Percentiles rank a stretch among this genome's conserved stretches.
phyloP scores from a whole-genome alignment of 1,139 yeast genomes.

The Torulaspora pretoriensis region DNA sequence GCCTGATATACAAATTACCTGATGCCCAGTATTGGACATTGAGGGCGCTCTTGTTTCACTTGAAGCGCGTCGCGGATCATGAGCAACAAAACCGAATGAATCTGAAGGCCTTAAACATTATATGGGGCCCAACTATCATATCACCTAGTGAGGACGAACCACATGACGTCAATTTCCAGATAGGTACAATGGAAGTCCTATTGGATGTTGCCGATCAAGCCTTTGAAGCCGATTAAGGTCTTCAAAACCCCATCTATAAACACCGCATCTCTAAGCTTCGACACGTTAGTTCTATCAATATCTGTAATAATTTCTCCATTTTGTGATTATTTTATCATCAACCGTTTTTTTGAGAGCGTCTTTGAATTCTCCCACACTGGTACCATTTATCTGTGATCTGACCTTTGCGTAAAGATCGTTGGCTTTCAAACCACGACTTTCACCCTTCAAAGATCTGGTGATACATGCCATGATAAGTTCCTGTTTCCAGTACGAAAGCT shows the following conservation, averaged over 20 bases:
- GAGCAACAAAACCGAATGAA: conserved; percentile 75
- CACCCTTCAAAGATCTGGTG: conserved; percentile 26
- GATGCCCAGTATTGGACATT: conserved; percentile 94
- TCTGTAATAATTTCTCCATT: conserved; percentile 8
- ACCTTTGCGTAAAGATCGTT: conserved; percentile 17
- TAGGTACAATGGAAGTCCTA: conserved; percentile 77
- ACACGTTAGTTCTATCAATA: conserved; percentile 2
- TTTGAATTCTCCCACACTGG: conserved; percentile 34
- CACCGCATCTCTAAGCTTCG: neutral
- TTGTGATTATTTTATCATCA: conserved; percentile 16
- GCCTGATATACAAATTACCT: conserved; percentile 80
- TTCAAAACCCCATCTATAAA: neutral
- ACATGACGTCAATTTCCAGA: conserved; percentile 77
- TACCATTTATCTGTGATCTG: conserved; percentile 20
- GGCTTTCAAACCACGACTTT: conserved; percentile 12
- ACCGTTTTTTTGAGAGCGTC: conserved; percentile 24
- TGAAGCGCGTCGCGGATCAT: conserved; percentile 65
- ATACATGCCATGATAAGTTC: conserved; percentile 31
- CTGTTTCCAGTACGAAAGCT: conserved; percentile 28
- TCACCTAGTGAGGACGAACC: conserved; percentile 58
- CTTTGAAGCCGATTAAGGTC: conserved; percentile 61
- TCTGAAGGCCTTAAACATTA: conserved; percentile 69
- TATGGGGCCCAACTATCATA: conserved; percentile 92
- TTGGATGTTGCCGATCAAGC: conserved; percentile 81
- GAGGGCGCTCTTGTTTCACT: conserved; percentile 77